Base-by-base conservation (phyloP, 1,284 basidiomycete genomes). In the Ustilago xerochloae region DNA sequence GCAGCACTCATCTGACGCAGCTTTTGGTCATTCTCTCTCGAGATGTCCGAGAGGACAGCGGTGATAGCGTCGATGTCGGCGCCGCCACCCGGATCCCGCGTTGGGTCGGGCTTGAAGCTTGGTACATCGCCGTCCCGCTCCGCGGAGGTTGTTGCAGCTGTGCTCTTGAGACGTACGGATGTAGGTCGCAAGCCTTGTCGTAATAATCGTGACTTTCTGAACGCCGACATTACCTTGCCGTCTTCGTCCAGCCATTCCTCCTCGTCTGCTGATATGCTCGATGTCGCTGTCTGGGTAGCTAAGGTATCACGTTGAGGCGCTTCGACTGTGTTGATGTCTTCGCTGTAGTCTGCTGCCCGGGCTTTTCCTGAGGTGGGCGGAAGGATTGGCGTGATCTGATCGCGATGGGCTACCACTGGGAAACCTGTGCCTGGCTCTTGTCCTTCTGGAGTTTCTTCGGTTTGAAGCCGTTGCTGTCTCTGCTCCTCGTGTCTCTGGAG, bases 201-300 rank as follows among this genome's bases (percentile, higher is more conserved):
- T 22, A 72, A 41, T n/a, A 82, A 43, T 15, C 75, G 63, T 4
- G 80, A 64, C 57, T 75, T 82, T 15, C 79, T 60, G 60, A 83
- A 83, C 5, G 80, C 81, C 4, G 81, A 82, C 74, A 83, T 79
- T 4, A 73, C 72, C 39, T 56, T 65, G 13, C 74, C 78, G 26
- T 71, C 60, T 28, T 80, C 76, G 43, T 77, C 78, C 3, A 77
- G 54, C 75, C 70, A 74, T 35, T 71, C 75, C 38, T 75, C 75
- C 1, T 65, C 74, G 8, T 73, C 69, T 33, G 43, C 53, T 20
- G 58, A 12, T 30, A 7, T 16, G 24, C 20, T 30, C 16, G 39
- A 35, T 7, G 55, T 24, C 15, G 65, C 65, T 18, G 59, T 45
- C 13, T 36, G 48, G 16, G 63, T 66, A 0, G 67, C 63, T 10